phyloP scores from a whole-genome alignment of 73 alveolate species.

The Uronychia setigera region DNA sequence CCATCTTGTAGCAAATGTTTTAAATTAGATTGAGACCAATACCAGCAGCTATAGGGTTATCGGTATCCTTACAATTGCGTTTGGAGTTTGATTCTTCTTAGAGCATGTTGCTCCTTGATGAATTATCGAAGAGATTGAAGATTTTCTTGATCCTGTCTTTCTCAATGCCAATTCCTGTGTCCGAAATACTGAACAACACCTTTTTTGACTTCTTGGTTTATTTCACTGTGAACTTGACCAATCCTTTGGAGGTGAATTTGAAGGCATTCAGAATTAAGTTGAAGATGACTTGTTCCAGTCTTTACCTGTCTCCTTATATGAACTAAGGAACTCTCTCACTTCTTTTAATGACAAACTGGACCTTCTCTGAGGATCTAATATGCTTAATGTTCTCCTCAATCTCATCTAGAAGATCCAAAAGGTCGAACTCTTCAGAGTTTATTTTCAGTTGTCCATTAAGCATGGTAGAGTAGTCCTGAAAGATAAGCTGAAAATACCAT shows the following conservation, averaged over 20 bases:
- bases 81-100: not conserved
- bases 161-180: not conserved
- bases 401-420: not conserved
- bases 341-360: not conserved
- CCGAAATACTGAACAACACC: not conserved
- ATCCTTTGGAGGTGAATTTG: not conserved
- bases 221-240: not conserved
- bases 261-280: not conserved
- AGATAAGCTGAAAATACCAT: not conserved
- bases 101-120: too few relatives aligned
- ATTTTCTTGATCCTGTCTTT: not conserved
- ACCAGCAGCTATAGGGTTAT: not conserved
- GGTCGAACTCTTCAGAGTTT: not conserved
- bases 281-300: not conserved
- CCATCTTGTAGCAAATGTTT: not conserved
- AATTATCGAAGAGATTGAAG: not conserved
- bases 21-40: not conserved
- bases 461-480: not conserved
- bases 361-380: not conserved
- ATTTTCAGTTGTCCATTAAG: not conserved
- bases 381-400: not conserved
- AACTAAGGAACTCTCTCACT: not conserved
- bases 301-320: not conserved
- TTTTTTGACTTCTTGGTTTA: not conserved
- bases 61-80: not conserved